Evolutionary conservation across 208 protist genomes (phyloP).

Genomic region (Leishmania lainsoni): DNA sequence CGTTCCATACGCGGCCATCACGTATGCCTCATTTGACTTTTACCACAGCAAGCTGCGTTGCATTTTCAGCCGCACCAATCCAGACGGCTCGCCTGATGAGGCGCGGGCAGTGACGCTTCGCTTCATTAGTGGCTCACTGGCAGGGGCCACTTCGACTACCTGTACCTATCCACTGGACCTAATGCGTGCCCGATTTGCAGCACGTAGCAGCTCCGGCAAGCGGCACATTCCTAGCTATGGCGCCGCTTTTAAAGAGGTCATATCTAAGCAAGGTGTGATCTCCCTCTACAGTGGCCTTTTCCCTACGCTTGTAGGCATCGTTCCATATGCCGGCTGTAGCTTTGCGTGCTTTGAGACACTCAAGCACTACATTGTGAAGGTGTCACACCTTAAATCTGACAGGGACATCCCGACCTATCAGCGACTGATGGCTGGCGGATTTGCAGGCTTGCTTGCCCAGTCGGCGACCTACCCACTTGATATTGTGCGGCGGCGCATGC

Average conservation of each 20-base stretch:
- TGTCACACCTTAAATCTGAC: constrained; percentile 55
- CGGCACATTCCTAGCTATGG: constrained; percentile 77
- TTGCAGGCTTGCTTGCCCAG: constrained; percentile 92
- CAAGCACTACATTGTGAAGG: constrained; percentile 72
- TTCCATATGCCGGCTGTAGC: constrained; percentile 93
- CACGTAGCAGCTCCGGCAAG: constrained; percentile 57
- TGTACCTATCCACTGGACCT: constrained; percentile 95
- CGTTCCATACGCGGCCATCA: constrained; percentile 94
- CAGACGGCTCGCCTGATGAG: constrained; percentile 45
- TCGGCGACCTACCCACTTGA: constrained; percentile 94
- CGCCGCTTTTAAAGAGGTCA: constrained; percentile 63
- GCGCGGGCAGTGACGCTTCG: constrained; percentile 49
- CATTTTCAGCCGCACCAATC: constrained; percentile 19
- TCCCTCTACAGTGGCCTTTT: constrained; percentile 86
- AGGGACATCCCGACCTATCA: constrained; percentile 73
- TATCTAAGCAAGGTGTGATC: constrained; percentile 52
- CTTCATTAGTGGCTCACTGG: constrained; percentile 88
- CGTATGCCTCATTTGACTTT: constrained; percentile 93
- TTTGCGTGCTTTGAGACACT: constrained; percentile 93
- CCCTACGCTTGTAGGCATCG: constrained; percentile 93
- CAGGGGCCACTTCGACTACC: constrained; percentile 91
- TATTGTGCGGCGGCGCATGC: constrained; percentile 94
- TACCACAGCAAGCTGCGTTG: constrained; percentile 59
- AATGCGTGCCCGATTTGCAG: constrained; percentile 91
- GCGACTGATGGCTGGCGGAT: constrained; percentile 74